Base-by-base conservation (phyloP, 192 early-diverging fungal genomes). In the Coemansia sp. region DNA sequence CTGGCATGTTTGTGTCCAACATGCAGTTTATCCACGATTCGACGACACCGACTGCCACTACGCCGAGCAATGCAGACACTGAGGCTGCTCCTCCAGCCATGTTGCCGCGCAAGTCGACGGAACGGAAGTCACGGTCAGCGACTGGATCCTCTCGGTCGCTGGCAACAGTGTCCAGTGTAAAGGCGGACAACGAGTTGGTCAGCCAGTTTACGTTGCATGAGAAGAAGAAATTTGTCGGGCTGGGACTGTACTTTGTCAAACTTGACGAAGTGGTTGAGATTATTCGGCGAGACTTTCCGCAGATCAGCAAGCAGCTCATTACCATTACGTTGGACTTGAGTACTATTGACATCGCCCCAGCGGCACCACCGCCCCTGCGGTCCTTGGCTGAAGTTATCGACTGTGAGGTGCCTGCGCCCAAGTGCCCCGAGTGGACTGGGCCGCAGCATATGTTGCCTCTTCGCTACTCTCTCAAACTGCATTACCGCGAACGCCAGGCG, bases 301-400 rank as follows among this genome's bases (percentile, higher is more conserved):
- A 90, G 63, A 72, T 92, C 33, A 88, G 88, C 71, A 82, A 88
- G 53, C 88, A 85, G 20, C 78, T 92, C 61, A 90, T 90, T 67
- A 92, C 91, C 0, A 88, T 90, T 38, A 86, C 85, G 31, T 70
- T 92, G 39, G 91, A 92, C 62, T 87, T 92, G 20, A 75, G 73
- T 47, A 71, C 55, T 40, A 65, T 80, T 22, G 78, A 66, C 15
- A 39, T 69, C 34, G 66, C 69, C 2, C 57, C 60, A 0, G 27
- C 71, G 18, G 31, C 22, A 4, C 5, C 74, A 4, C 29, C 52
- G 24, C 61, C 64, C 6, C 33, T 60, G 16, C 71, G 62, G 5
- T 65, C 69, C 24, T 66, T 71, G 18, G 36, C 72, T 41, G 61
- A 71, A 13, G 20, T 52, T 24, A 53, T 50, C n/a, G 47, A 55